A percentile compares a stretch with the other conserved stretches of the same genome.
Evolutionary conservation across 495 filamentous ascomycete genomes (phyloP).

Genomic region (Aspergillus funiculosus): DNA sequence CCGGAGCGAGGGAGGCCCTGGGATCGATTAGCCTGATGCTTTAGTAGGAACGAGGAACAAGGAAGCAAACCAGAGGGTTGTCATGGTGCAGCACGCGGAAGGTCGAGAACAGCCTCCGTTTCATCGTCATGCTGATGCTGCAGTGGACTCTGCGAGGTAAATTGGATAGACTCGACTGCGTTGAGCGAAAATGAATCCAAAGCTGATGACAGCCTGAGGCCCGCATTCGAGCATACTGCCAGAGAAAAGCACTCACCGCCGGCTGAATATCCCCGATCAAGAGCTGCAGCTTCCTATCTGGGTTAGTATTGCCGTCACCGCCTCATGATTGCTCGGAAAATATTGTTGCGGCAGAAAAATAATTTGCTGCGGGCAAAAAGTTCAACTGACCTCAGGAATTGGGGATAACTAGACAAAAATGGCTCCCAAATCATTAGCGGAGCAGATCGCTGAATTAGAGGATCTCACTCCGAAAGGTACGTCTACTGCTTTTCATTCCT

Average conservation of each 20-base stretch:
- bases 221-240: slow-evolving; percentile 23
- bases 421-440: slow-evolving; percentile 45
- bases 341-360: slow-evolving; percentile 27
- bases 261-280: slow-evolving; percentile 3
- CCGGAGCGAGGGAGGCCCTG: slow-evolving; percentile 80
- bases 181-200: no score
- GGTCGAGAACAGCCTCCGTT: slow-evolving; percentile 54
- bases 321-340: slow-evolving; percentile 20
- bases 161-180: no score
- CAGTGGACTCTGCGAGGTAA: neutral
- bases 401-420: slow-evolving; percentile 10
- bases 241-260: slow-evolving; percentile 24
- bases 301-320: slow-evolving; percentile 26
- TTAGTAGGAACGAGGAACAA: neutral
- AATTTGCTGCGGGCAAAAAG: slow-evolving; percentile 25
- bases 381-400: neutral
- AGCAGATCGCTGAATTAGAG: slow-evolving; percentile 60
- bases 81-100: slow-evolving; percentile 68
- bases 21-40: neutral
- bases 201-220: slow-evolving; percentile 7
- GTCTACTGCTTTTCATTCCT: neutral
- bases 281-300: slow-evolving; percentile 3
- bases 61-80: slow-evolving; percentile 67
- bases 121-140: slow-evolving; percentile 9
- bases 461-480: slow-evolving; percentile 58